phyloP scores from a whole-genome alignment of 2,329 filamentous ascomycete genomes.

The Verticillium zaregamsianum region DNA sequence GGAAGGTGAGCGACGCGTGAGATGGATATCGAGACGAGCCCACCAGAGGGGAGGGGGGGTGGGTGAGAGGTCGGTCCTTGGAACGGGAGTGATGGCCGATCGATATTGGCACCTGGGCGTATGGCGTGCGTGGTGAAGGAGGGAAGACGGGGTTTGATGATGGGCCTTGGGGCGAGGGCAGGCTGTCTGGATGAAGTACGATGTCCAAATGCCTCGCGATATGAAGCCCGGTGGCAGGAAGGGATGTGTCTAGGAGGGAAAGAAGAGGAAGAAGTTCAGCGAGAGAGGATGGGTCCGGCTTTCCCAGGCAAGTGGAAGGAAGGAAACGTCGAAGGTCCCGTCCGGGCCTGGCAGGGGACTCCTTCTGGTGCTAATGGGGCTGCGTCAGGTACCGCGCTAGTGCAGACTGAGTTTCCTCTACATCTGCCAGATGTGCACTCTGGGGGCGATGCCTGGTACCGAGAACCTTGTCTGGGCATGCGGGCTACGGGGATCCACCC shows the following conservation, averaged over 20 bases:
- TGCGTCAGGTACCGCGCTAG: not conserved
- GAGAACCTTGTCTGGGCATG: not conserved
- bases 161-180: not conserved
- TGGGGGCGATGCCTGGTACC: not conserved
- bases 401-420: not conserved
- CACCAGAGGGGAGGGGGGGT: not conserved
- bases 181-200: not conserved
- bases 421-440: not conserved
- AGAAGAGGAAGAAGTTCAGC: constrained; percentile 6
- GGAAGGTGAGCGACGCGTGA: constrained; percentile 8
- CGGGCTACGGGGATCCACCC: constrained; percentile 2
- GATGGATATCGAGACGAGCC: constrained; percentile 2
- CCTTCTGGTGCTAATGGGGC: constrained; percentile 4
- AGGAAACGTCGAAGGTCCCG: constrained; percentile 5
- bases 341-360: constrained; percentile 1
- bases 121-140: not conserved
- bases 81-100: not conserved
- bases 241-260: not conserved
- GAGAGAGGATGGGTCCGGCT: constrained; percentile 5
- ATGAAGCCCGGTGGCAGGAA: not conserved
- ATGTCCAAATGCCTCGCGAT: not conserved
- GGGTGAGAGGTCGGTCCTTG: not conserved
- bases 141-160: not conserved
- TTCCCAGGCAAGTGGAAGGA: constrained; percentile 4
- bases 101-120: not conserved